phyloP scores from a whole-genome alignment of 805 yeast genomes.

The Starmerella stellata region DNA sequence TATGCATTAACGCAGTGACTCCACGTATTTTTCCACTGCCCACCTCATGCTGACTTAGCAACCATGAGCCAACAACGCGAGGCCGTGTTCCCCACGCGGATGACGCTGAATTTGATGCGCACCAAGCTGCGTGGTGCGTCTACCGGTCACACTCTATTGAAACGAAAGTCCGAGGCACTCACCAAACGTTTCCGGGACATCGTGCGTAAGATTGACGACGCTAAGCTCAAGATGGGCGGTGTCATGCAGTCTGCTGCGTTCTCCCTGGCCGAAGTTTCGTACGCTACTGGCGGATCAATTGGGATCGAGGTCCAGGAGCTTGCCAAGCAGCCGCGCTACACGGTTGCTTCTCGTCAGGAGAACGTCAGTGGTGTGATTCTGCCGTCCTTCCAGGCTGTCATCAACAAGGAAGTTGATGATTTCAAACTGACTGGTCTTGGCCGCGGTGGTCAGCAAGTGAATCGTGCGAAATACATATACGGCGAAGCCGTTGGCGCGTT shows the following conservation, averaged over 20 bases:
- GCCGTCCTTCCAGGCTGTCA: constrained; percentile 77
- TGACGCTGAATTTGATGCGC: constrained; percentile 92
- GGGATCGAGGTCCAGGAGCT: constrained; percentile 91
- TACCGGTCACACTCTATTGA: constrained; percentile 82
- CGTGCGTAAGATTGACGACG: constrained; percentile 80
- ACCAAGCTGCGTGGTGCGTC: constrained; percentile 91
- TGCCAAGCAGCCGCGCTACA: constrained; percentile 72
- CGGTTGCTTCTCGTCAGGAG: constrained; percentile 80
- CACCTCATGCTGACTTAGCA: neutral
- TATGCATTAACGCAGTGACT: too few relatives aligned
- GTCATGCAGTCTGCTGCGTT: constrained; percentile 98
- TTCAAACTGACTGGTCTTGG: constrained; percentile 94
- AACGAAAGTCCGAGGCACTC: constrained; percentile 91
- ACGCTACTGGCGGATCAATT: constrained; percentile 93
- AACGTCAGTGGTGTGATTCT: constrained; percentile 89
- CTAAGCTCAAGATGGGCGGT: constrained; percentile 92
- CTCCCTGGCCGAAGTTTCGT: constrained; percentile 89
- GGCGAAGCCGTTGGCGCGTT: constrained; percentile 93
- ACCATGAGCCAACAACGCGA: constrained; percentile 50
- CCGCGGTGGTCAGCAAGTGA: constrained; percentile 96
- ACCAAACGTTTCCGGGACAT: constrained; percentile 93
- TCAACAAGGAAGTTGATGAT: constrained; percentile 74
- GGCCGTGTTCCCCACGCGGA: constrained; percentile 92
- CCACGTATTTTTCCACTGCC: too few relatives aligned
- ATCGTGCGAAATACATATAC: constrained; percentile 80